Conservation (phyloP, 2,329 filamentous ascomycete genomes). For the Daldinia sp. region DNA sequence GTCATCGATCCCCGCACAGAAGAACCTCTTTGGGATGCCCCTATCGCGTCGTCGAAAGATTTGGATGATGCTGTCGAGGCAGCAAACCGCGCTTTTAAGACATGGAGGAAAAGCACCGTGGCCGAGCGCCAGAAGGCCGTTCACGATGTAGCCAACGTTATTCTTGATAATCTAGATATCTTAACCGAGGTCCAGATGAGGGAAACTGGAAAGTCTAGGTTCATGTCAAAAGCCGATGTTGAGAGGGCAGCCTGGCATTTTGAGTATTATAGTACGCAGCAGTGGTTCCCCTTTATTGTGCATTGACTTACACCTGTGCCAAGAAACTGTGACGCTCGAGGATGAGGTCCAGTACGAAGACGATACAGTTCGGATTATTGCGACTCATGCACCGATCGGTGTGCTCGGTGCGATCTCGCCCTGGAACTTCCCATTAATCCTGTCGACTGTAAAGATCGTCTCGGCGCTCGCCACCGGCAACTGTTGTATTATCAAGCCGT, state of each 20-base stretch:
- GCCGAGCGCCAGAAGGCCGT: constrained; percentile 58
- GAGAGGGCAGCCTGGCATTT: constrained; percentile 54
- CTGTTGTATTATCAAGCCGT: constrained; percentile 68
- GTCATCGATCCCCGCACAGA: constrained; percentile 61
- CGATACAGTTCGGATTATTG: constrained; percentile 56
- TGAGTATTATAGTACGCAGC: constrained; percentile 53
- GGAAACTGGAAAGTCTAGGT: constrained; percentile 65
- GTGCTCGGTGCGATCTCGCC: constrained; percentile 68
- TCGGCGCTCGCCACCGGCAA: constrained; percentile 66
- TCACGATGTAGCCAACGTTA: constrained; percentile 55
- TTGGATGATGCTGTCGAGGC: constrained; percentile 59
- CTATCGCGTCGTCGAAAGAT: constrained; percentile 57
- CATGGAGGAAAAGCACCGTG: constrained; percentile 60
- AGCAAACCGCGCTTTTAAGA: constrained; percentile 59
- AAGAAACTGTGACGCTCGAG: constrained; percentile 55
- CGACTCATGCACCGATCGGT: constrained; percentile 61
- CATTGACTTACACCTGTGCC: constrained; percentile 15
- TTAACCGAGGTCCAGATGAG: constrained; percentile 60
- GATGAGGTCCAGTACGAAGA: constrained; percentile 63
- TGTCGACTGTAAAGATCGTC: constrained; percentile 63
- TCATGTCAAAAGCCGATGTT: constrained; percentile 56
- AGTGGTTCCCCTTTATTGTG: neutral
- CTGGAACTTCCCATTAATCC: constrained; percentile 68
- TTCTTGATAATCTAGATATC: constrained; percentile 57
- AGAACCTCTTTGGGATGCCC: constrained; percentile 59